Base-by-base conservation (phyloP, 2,329 filamentous ascomycete species). In the Beauveria varroae region DNA sequence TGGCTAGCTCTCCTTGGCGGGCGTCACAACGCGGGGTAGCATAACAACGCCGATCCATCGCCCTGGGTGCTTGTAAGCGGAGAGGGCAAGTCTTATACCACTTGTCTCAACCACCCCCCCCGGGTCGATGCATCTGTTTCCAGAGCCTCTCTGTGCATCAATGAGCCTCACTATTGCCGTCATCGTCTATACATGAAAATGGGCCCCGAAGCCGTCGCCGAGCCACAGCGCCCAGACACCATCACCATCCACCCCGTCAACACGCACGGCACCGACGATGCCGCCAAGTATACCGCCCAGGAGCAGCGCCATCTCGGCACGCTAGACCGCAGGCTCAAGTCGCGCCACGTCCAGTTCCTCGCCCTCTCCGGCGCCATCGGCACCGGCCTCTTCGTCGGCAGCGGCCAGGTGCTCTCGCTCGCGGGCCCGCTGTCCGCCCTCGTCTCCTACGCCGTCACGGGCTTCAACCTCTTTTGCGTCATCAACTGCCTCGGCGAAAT, bases 401-500 rank as follows among this genome's bases (percentile, higher is more conserved):
- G 72, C 57, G 76, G 77, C 3, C 76, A 76, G 62, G 73, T 76
- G 5, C 66, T 79, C 3, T 77, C 74, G 14, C 69, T 78, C 1
- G 75, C 75, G 0, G 77, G 76, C 0, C 76, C 76, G 16, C 64
- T 78, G 3, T 76, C 74, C 5, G 73, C 74, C 1, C 73, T 78
- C 56, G 68, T 78, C 5, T 75, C 73, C 8, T 78, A 78, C 62
- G 64, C 74, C 26, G 69, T 77, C 61, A 79, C 76, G 3, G 78
- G 78, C 1, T 73, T 78, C 64, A 77, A 79, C 53, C 70, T 81
- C n/a, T 80, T 74, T 67, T 78, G 75, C 56, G 78, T 81, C 34
- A 78, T 80, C 61, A 72, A 74, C 64, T 72, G 73, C 67, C 80
- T 86, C 60, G 79, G 78, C 22, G 82, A 85, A 71, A 82, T 87